Evolutionary conservation across 495 filamentous ascomycete species (phyloP).

Genomic region (Clohesyomyces aquaticus): DNA sequence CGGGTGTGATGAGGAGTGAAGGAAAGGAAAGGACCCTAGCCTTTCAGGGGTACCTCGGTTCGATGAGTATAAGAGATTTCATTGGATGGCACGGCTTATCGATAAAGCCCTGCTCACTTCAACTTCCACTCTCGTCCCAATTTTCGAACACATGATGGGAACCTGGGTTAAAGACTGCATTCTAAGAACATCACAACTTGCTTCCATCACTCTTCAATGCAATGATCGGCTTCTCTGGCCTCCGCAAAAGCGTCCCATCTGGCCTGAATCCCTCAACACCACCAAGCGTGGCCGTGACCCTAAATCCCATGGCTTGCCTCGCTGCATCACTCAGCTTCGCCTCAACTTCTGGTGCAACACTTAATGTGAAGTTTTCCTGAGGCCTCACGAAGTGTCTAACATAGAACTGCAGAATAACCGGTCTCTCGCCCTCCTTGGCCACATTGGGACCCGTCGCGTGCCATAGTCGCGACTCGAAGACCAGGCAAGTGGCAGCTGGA

Average conservation of each 20-base stretch:
- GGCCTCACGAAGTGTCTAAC: conserved; percentile 17
- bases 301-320: conserved; percentile 13
- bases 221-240: neutral
- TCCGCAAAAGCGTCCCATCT: conserved; percentile 14
- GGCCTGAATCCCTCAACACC: conserved; percentile 19
- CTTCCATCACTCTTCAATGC: neutral
- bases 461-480: conserved; percentile 15
- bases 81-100: too few species aligned
- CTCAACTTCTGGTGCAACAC: conserved; percentile 13
- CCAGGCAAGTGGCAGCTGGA: conserved; percentile 15
- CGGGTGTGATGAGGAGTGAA: too few species aligned
- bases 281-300: conserved; percentile 18
- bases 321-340: neutral
- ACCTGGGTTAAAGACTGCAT: too few species aligned
- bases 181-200: neutral
- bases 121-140: too few species aligned
- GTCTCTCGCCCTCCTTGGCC: conserved; percentile 12
- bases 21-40: too few species aligned
- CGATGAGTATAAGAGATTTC: too few species aligned
- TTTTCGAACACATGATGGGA: too few species aligned
- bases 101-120: too few species aligned
- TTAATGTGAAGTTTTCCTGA: conserved; percentile 21
- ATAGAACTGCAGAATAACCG: conserved; percentile 23
- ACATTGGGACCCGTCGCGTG: conserved; percentile 20
- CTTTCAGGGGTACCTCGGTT: too few species aligned